These are phyloP conservation scores for Leptographium lundbergii DNA, from an alignment of 2,329 filamentous ascomycete genomes.

Conservation along the genomic window DNA sequence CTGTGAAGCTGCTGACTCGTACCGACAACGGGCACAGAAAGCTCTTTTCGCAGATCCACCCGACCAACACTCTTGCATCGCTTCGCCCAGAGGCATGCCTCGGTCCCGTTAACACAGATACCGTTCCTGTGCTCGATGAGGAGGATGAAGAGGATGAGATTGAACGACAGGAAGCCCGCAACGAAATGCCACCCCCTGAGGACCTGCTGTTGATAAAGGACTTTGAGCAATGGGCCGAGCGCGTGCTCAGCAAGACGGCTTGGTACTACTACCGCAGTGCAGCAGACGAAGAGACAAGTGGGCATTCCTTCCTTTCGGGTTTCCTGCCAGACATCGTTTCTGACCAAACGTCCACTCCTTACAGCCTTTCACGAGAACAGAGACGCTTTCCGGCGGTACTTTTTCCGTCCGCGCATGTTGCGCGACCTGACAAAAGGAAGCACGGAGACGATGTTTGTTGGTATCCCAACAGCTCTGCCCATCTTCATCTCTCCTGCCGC, in stretches of 20 bases:
- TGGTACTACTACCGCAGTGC: conserved; percentile 8
- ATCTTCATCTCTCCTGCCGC: conserved; percentile 11
- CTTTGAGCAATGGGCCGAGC: conserved; percentile 5
- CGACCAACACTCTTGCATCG: background rate
- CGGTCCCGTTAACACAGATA: background rate
- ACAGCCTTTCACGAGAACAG: conserved; percentile 4
- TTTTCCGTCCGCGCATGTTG: conserved; percentile 11
- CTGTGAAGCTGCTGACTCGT: background rate
- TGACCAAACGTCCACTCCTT: background rate
- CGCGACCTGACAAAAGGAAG: conserved; percentile 3
- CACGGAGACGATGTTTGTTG: conserved; percentile 4
- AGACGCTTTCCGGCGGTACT: conserved; percentile 5
- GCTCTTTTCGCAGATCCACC: conserved; percentile 4
- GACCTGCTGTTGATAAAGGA: conserved; percentile 4
- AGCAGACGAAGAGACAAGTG: conserved; percentile 3
- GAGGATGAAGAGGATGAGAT: conserved; percentile 1
- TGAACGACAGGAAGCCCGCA: background rate
- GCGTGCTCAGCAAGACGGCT: conserved; percentile 3
- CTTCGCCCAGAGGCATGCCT: conserved; percentile 1
- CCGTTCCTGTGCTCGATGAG: background rate
- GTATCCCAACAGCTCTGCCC: conserved; percentile 6
- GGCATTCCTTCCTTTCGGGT: background rate
- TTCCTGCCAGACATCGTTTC: background rate
- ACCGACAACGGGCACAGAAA: background rate
- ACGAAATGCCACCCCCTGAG: conserved; percentile 1